Evolutionary conservation across 257 asterid genomes (phyloP).

Genomic region (Solanum medicagineum): DNA sequence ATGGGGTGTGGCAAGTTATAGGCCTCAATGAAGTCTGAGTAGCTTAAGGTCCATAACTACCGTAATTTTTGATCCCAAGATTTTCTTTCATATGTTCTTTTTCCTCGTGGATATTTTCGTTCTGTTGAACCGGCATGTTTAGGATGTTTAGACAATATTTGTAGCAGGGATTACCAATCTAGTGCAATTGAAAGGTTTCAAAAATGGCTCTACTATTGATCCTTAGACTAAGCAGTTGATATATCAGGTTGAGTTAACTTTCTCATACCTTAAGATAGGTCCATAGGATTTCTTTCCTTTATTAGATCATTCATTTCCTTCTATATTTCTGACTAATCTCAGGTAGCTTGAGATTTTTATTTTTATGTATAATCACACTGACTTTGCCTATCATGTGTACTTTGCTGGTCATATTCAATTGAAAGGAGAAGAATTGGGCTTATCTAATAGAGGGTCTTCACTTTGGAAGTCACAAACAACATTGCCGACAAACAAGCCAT

Average conservation of each 20-base stretch:
- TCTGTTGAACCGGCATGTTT: too few species aligned
- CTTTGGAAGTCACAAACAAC: constrained; percentile 48
- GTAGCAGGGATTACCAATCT: constrained; percentile 73
- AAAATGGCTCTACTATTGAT: constrained; percentile 39
- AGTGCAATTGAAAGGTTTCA: constrained; percentile 38
- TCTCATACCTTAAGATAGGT: not conserved
- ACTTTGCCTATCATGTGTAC: not conserved
- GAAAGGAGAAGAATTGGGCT: constrained; percentile 61
- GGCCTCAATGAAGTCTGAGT: too few species aligned
- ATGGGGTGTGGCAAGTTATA: too few species aligned
- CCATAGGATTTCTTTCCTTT: not conserved
- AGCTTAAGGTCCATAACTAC: too few species aligned
- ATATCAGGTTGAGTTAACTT: constrained; percentile 42
- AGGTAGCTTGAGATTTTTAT: not conserved
- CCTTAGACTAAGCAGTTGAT: constrained; percentile 53
- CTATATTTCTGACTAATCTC: not conserved
- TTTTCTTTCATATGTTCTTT: too few species aligned
- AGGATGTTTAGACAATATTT: too few species aligned
- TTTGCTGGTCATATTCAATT: constrained; percentile 53
- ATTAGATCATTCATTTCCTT: not conserved
- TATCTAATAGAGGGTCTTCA: constrained; percentile 49
- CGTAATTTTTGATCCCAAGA: too few species aligned
- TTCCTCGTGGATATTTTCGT: too few species aligned
- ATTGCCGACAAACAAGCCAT: constrained; percentile 65
- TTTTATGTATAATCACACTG: not conserved